A percentile compares a stretch with the other conserved stretches of the same genome.
These are phyloP conservation scores for Chloris gayana DNA, from an alignment of 176 grass and related monocot genomes.

Conservation along the genomic window DNA sequence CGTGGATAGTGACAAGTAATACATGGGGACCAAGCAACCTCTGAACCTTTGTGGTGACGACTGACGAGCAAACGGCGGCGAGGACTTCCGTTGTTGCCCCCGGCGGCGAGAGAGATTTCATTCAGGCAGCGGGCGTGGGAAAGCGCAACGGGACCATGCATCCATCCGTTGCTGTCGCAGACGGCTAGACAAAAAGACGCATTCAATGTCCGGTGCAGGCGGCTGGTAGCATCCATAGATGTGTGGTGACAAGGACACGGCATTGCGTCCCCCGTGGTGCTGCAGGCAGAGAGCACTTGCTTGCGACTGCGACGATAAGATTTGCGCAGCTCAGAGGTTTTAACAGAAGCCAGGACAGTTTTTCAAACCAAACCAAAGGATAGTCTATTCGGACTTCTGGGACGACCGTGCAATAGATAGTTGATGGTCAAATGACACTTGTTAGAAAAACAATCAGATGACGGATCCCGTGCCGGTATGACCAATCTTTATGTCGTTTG, in stretches of 20 bases:
- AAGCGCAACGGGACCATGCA: constrained; percentile 8
- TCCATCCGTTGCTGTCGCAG: constrained; percentile 26
- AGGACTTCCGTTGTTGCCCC: background rate
- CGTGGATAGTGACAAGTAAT: background rate
- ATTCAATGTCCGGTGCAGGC: constrained; percentile 23
- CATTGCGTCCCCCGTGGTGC: background rate
- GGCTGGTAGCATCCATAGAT: constrained; percentile 17
- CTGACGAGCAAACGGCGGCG: background rate
- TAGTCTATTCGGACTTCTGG: background rate
- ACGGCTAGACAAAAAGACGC: background rate
- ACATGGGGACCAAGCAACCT: background rate
- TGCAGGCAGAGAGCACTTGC: background rate
- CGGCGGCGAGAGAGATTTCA: background rate
- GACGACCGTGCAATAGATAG: background rate
- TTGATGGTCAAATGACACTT: background rate
- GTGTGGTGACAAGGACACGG: constrained; percentile 16
- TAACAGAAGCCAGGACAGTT: background rate
- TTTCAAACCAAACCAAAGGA: background rate
- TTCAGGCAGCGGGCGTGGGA: background rate
- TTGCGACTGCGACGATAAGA: constrained; percentile 8
- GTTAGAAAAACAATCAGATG: background rate
- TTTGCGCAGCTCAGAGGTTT: constrained; percentile 10
- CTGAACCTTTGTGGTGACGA: background rate
- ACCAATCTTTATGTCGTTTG: background rate
- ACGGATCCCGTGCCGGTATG: background rate